phyloP scores from a whole-genome alignment of 306 rosid genomes.

The Arachis hypogaea region DNA sequence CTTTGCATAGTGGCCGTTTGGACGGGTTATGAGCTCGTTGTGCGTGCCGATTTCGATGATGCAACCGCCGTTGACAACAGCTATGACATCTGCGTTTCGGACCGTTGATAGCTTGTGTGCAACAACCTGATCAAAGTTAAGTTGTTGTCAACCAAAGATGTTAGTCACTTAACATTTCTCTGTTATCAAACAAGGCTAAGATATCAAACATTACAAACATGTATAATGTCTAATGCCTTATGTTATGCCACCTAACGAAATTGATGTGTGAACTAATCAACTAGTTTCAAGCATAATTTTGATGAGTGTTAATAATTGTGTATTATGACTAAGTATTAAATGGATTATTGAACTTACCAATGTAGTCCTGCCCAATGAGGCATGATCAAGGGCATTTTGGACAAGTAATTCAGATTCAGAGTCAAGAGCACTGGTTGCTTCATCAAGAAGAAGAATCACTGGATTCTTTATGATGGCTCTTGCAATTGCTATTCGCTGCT shows the following conservation, averaged over 20 bases:
- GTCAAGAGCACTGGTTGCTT: constrained; percentile 98
- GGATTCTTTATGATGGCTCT: constrained; percentile 95
- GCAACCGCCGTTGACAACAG: constrained; percentile 70
- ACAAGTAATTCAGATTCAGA: constrained; percentile 86
- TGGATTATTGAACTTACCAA: constrained; percentile 53
- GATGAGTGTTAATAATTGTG: neutral
- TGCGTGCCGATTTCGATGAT: constrained; percentile 80
- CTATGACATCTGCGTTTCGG: constrained; percentile 87
- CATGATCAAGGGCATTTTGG: constrained; percentile 94
- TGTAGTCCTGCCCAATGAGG: constrained; percentile 96
- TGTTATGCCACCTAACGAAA: neutral
- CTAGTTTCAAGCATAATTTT: neutral
- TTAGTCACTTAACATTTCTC: no score
- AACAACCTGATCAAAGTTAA: constrained; percentile 67
- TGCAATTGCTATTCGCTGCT: constrained; percentile 92
- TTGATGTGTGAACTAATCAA: constrained; percentile 8
- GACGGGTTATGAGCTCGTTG: constrained; percentile 63
- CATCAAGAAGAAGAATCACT: constrained; percentile 85
- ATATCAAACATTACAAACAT: neutral
- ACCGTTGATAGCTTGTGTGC: constrained; percentile 95
- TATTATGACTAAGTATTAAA: constrained; percentile 9
- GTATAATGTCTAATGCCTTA: neutral
- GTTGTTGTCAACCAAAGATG: neutral
- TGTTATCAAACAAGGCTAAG: neutral
- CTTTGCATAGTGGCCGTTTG: constrained; percentile 76